A percentile compares a stretch with the other conserved stretches of the same genome.
phyloP scores from a whole-genome alignment of 805 yeast species.

The Spathaspora boniae region DNA sequence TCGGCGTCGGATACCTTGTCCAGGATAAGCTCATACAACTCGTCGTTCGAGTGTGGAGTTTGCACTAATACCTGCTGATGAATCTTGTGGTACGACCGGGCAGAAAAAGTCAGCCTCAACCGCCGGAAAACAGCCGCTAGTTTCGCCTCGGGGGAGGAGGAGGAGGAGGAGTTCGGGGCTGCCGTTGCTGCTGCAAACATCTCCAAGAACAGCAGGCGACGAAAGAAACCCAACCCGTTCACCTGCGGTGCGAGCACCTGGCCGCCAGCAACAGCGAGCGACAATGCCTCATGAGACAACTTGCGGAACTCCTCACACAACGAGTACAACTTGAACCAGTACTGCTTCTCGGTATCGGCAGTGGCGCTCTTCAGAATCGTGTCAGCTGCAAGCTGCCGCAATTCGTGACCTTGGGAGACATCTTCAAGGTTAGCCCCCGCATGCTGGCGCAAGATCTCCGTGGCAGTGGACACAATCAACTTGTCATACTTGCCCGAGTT shows the following conservation, averaged over 20 bases:
- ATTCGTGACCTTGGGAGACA: neutral
- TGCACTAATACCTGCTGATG: slow-evolving; percentile 12
- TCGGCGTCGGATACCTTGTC: slow-evolving; percentile 25
- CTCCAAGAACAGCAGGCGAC: slow-evolving; percentile 34
- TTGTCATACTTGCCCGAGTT: slow-evolving; percentile 48
- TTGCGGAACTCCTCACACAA: slow-evolving; percentile 70
- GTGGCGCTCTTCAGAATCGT: slow-evolving; percentile 2
- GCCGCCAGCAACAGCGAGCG: slow-evolving; percentile 29
- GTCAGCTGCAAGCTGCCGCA: slow-evolving; percentile 7
- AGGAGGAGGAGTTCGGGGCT: slow-evolving; percentile 5
- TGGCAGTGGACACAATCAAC: slow-evolving; percentile 48
- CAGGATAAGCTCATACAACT: slow-evolving; percentile 21
- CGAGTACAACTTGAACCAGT: slow-evolving; percentile 68
- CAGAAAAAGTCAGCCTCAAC: slow-evolving; percentile 25
- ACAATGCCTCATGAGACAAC: slow-evolving; percentile 56
- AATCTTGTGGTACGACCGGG: slow-evolving; percentile 25
- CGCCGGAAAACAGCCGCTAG: slow-evolving; percentile 19
- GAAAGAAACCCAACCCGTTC: slow-evolving; percentile 30
- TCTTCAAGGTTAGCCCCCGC: neutral
- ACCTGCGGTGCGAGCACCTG: slow-evolving; percentile 22
- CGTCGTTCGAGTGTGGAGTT: slow-evolving; percentile 12
- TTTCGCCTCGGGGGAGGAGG: slow-evolving; percentile 11
- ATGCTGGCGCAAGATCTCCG: slow-evolving; percentile 22
- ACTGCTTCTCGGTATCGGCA: slow-evolving; percentile 37
- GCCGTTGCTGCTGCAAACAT: too few species aligned